Base-by-base conservation (phyloP, 169 alveolate species). In the Cryptosporidium viatorum region DNA sequence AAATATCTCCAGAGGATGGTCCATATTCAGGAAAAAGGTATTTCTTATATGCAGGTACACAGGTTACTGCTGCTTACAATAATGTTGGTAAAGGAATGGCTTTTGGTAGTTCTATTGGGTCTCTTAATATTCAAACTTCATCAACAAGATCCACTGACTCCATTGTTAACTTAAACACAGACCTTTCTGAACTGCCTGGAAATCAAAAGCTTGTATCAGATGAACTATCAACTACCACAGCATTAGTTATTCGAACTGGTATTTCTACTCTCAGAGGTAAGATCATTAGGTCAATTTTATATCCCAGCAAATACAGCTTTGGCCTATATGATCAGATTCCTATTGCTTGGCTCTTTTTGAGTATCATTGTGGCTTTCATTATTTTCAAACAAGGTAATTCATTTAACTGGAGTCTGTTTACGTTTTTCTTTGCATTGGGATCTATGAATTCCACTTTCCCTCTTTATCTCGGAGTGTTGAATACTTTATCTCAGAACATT, bases 201-300 rank as follows among this genome's bases (percentile, higher is more conserved):
- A 35, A 10, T 33, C 71, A 31, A 29, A 37, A n/a, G 48, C 41
- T 29, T 7, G 23, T n/a, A 21, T 33, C 50, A n/a, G 71, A 65
- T 8, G 71, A 65, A 29, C 33, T 14, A 39, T n/a, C 71, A 6
- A 0, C 35, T 26, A 55, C 67, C 12, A 68, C 84, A 21, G 98
- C 96, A n/a, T 95, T 97, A 33, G 99, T 97, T 7, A 91, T 95
- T 26, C 95, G 95, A 84, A 95, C 96, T 0, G 96, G 96, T 62
- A 91, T 94, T 85, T 93, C 91, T 60, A 97, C 99, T 1, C 93
- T 96, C 4, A 91, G 96, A 91, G 97, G 99, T 0, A 95, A 94
- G 73, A 94, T 97, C 60, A 96, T 97, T 91, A 94, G 98, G 91
- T 96, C 97, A 71, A 97, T 97, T 62, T 92, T 97, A 31, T 96